These are phyloP conservation scores for Ochromonas danica DNA, from an alignment of 108 stramenopile species.

Conservation along the genomic window DNA sequence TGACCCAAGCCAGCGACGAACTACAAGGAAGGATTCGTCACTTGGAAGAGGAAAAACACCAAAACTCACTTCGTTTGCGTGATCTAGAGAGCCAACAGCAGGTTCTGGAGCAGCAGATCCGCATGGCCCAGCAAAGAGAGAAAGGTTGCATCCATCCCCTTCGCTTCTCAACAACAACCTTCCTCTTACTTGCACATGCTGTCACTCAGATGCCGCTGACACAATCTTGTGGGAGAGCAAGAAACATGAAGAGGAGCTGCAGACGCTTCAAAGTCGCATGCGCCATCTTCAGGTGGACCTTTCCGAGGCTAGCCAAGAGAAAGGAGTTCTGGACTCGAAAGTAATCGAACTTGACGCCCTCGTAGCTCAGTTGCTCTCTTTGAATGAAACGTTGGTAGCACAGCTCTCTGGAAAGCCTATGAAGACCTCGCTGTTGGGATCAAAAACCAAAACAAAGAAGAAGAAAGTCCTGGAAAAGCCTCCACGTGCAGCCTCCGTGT, in stretches of 20 bases:
- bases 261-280: background rate
- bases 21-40: background rate
- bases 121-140: conserved; percentile 10
- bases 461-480: background rate
- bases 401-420: conserved; percentile 21
- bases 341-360: conserved; percentile 10
- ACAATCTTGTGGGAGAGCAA: conserved; percentile 30
- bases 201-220: background rate
- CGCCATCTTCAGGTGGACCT: background rate
- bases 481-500: background rate
- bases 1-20: background rate
- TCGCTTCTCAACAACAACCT: background rate
- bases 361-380: conserved; percentile 4
- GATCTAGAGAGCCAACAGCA: background rate
- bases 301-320: background rate
- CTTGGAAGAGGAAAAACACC: conserved; percentile 27
- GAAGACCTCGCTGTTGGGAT: background rate
- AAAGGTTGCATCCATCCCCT: conserved; percentile 16
- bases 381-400: conserved; percentile 27
- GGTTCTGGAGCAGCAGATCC: background rate
- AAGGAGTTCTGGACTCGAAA: background rate
- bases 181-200: too few relatives aligned
- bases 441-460: background rate
- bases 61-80: background rate
- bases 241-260: conserved; percentile 21